phyloP scores from a whole-genome alignment of 169 alveolate species.

The Cryptosporidium viatorum region DNA sequence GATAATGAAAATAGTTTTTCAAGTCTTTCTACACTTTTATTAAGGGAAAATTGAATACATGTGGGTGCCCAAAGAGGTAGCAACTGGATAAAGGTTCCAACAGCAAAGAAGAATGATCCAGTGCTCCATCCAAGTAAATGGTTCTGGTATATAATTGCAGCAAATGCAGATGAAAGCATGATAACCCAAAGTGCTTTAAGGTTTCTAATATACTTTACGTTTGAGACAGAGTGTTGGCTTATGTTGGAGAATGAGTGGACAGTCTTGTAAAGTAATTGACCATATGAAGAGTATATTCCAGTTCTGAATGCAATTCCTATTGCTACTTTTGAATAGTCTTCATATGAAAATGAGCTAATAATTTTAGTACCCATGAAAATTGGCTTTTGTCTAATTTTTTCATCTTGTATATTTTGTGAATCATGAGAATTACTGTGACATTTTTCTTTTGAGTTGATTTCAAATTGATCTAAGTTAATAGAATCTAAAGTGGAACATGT shows the following conservation, averaged over 20 bases:
- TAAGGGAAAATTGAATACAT: slow-evolving; percentile 53
- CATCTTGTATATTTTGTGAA: background rate
- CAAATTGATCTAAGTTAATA: background rate
- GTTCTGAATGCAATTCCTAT: slow-evolving; percentile 66
- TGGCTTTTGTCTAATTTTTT: background rate
- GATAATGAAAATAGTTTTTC: background rate
- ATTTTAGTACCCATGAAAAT: slow-evolving; percentile 62
- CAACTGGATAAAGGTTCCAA: slow-evolving; percentile 63
- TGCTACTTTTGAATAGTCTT: slow-evolving; percentile 4
- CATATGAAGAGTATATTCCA: slow-evolving; percentile 71
- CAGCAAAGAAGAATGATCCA: slow-evolving; percentile 75
- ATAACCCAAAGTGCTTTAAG: slow-evolving; percentile 12
- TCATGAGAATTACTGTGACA: background rate
- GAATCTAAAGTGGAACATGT: slow-evolving; percentile 41
- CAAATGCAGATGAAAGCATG: slow-evolving; percentile 11
- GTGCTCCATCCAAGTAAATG: slow-evolving; percentile 62
- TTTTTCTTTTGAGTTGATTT: background rate
- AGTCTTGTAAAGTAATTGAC: slow-evolving; percentile 34
- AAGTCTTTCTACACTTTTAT: slow-evolving; percentile 43
- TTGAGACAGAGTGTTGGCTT: slow-evolving; percentile 20
- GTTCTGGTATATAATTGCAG: slow-evolving; percentile 40
- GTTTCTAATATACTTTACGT: slow-evolving; percentile 30
- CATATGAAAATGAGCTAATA: slow-evolving; percentile 21
- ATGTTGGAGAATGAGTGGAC: slow-evolving; percentile 4
- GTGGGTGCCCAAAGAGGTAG: slow-evolving; percentile 73